Percentiles rank a stretch among this genome's conserved stretches.
These are phyloP conservation scores for Aspergillus olivimuriae DNA, from an alignment of 495 filamentous ascomycete genomes.

Conservation along the genomic window DNA sequence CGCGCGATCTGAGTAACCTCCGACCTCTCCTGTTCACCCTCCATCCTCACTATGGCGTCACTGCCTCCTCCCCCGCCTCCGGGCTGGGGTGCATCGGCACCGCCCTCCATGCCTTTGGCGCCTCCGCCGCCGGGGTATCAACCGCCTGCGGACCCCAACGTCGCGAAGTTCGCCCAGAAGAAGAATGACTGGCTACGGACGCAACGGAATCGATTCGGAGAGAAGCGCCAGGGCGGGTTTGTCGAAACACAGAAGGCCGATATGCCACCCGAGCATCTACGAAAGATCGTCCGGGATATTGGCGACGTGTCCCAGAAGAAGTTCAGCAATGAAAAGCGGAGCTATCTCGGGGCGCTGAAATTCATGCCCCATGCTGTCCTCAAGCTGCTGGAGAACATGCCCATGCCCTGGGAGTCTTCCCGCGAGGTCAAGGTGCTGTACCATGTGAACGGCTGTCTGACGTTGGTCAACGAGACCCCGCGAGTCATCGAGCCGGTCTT, in stretches of 20 bases:
- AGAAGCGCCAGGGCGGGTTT: slow-evolving; percentile 94
- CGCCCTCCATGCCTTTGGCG: slow-evolving; percentile 66
- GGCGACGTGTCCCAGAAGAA: slow-evolving; percentile 99
- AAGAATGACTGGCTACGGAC: slow-evolving; percentile 97
- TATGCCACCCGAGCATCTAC: slow-evolving; percentile 96
- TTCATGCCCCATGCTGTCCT: slow-evolving; percentile 99
- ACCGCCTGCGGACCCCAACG: slow-evolving; percentile 75
- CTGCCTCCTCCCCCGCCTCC: slow-evolving; percentile 71
- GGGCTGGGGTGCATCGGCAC: slow-evolving; percentile 63
- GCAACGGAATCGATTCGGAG: slow-evolving; percentile 89
- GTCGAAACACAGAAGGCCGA: slow-evolving; percentile 98
- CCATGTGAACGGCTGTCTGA: slow-evolving; percentile 96
- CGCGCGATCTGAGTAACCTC: slow-evolving; percentile 22
- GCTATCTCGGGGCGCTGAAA: slow-evolving; percentile 94
- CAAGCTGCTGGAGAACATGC: slow-evolving; percentile 99
- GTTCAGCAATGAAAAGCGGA: slow-evolving; percentile 97
- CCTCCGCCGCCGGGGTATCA: slow-evolving; percentile 88
- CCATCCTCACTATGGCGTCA: slow-evolving; percentile 67
- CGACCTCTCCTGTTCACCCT: slow-evolving; percentile 18
- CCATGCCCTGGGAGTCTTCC: slow-evolving; percentile 98
- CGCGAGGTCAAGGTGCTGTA: slow-evolving; percentile 97
- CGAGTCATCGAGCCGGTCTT: slow-evolving; percentile 98
- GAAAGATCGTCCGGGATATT: slow-evolving; percentile 97
- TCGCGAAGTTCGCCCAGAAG: slow-evolving; percentile 95
- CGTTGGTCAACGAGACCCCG: slow-evolving; percentile 93